Conservation (phyloP, 768 basidiomycete species). For the Auricularia heimuer region DNA sequence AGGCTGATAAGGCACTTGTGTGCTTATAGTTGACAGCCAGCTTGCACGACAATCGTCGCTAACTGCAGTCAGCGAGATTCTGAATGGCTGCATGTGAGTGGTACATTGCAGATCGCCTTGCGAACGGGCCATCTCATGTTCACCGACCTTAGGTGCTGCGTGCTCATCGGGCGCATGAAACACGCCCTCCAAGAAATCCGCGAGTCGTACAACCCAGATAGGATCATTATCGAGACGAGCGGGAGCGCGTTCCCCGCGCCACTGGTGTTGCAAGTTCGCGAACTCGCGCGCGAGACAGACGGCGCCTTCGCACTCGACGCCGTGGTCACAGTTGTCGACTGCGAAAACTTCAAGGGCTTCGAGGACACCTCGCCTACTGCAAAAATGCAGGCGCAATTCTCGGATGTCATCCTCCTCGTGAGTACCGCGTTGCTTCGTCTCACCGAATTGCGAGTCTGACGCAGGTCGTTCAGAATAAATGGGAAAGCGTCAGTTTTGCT, state of each 20-base stretch:
- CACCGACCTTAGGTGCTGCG: slow-evolving; percentile 59
- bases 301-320: slow-evolving; percentile 77
- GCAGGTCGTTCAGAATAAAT: slow-evolving; percentile 58
- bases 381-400: slow-evolving; percentile 91
- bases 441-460: too few species aligned
- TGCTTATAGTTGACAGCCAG: slow-evolving; percentile 69
- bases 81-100: slow-evolving; percentile 89
- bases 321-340: slow-evolving; percentile 73
- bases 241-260: slow-evolving; percentile 96
- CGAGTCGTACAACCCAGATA: slow-evolving; percentile 70
- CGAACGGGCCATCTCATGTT: too few species aligned
- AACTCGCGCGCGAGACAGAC: slow-evolving; percentile 70
- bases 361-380: slow-evolving; percentile 89
- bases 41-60: slow-evolving; percentile 78
- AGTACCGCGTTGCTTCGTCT: slow-evolving; percentile 17
- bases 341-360: slow-evolving; percentile 83
- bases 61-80: slow-evolving; percentile 82
- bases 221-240: slow-evolving; percentile 91
- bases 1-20: background rate
- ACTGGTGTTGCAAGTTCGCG: slow-evolving; percentile 86
- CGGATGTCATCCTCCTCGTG: slow-evolving; percentile 81
- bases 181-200: slow-evolving; percentile 81
- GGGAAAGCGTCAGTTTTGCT: slow-evolving; percentile 35
- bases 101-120: background rate
- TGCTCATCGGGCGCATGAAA: slow-evolving; percentile 92